Conservation (phyloP, 2,329 filamentous ascomycete genomes). For the Apiospora rasikravindrae region DNA sequence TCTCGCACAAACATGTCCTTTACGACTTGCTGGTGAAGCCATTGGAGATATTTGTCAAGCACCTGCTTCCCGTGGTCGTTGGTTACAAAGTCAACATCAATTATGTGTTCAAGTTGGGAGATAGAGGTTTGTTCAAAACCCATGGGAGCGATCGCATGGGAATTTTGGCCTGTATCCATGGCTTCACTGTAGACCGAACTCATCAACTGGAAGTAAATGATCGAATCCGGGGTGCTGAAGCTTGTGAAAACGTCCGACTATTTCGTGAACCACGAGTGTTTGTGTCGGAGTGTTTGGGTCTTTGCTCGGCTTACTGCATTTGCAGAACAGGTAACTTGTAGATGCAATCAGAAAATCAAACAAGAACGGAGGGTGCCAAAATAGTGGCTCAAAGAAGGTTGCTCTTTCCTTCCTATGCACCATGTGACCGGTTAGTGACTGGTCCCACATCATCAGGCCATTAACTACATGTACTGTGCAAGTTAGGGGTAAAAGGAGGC, state of each 20-base stretch:
- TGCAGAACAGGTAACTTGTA: not conserved
- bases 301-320: not conserved
- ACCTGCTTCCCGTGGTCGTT: constrained; percentile 23
- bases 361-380: not conserved
- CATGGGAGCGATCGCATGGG: constrained; percentile 21
- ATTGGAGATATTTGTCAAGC: constrained; percentile 31
- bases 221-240: not conserved
- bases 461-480: too few relatives aligned
- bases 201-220: not conserved
- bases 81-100: constrained; percentile 20
- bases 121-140: constrained; percentile 26
- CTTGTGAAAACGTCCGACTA: not conserved
- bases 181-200: not conserved
- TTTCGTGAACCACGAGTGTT: not conserved
- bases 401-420: not conserved
- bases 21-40: constrained; percentile 36
- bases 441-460: not conserved
- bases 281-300: not conserved
- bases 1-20: constrained; percentile 29
- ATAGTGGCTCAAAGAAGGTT: not conserved
- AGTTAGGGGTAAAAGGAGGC: not conserved
- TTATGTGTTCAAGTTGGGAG: constrained; percentile 26
- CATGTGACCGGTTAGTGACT: not conserved
- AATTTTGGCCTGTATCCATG: constrained; percentile 28
- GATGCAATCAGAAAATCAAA: not conserved